A percentile compares a stretch with the other conserved stretches of the same genome.
Conservation (phyloP, 129 eudicot species). For the Heracleum sosnowskyi region DNA sequence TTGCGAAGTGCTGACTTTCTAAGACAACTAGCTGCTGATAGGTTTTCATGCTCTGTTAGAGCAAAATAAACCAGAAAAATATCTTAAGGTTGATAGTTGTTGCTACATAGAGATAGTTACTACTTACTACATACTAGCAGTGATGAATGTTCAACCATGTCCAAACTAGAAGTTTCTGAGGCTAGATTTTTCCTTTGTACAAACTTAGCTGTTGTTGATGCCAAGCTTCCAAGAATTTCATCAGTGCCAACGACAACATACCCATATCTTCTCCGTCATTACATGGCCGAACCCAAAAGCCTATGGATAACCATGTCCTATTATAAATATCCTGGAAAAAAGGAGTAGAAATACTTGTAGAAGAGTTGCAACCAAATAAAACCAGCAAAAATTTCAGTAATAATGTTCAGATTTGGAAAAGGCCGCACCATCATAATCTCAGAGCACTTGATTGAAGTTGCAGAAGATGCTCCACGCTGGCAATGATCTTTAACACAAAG, state of each 20-base stretch:
- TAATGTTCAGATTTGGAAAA: too few relatives aligned
- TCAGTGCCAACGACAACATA: slow-evolving; percentile 83
- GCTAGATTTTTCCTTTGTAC: slow-evolving; percentile 78
- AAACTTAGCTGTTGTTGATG: slow-evolving; percentile 41
- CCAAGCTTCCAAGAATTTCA: slow-evolving; percentile 63
- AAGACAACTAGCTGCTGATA: too few relatives aligned
- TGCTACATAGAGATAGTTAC: slow-evolving; percentile 29
- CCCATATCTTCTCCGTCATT: slow-evolving; percentile 81
- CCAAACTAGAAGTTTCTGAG: slow-evolving; percentile 6
- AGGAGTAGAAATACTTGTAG: neutral
- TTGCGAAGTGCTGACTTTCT: too few relatives aligned
- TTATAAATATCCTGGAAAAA: slow-evolving; percentile 73
- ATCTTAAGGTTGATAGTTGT: too few relatives aligned
- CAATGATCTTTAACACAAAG: neutral
- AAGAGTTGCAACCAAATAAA: neutral
- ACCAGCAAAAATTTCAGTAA: neutral
- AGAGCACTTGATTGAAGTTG: neutral
- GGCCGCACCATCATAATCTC: neutral
- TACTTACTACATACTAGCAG: slow-evolving; percentile 11
- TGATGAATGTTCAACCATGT: slow-evolving; percentile 87
- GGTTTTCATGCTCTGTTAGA: too few relatives aligned
- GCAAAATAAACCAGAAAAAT: too few relatives aligned
- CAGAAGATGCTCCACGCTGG: neutral
- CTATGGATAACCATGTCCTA: slow-evolving; percentile 77
- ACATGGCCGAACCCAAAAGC: slow-evolving; percentile 70